These are phyloP conservation scores for Nyctanthes arbortristis DNA, from an alignment of 257 asterid genomes.

Conservation along the genomic window DNA sequence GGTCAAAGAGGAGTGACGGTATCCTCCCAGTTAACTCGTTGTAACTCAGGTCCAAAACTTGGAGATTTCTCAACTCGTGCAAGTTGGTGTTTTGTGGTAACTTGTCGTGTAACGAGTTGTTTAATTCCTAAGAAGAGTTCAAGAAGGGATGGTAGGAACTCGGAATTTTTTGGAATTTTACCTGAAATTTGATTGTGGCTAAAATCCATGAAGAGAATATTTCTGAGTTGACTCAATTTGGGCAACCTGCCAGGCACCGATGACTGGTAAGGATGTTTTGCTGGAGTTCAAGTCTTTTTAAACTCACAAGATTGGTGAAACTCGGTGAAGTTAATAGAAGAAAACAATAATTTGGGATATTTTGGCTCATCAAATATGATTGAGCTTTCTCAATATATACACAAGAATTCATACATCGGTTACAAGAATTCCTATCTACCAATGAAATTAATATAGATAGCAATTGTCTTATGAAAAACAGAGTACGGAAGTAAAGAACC, in stretches of 20 bases:
- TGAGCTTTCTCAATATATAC: too few relatives aligned
- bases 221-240: constrained; percentile 18
- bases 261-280: constrained; percentile 17
- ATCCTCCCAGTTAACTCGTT: constrained; percentile 17
- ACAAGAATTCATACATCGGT: too few relatives aligned
- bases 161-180: not conserved
- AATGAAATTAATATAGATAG: too few relatives aligned
- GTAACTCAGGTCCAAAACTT: constrained; percentile 29
- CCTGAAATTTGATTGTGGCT: constrained; percentile 20
- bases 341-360: too few relatives aligned
- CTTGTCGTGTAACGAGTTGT: constrained; percentile 21
- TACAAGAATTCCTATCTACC: too few relatives aligned
- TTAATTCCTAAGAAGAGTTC: constrained; percentile 22
- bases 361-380: too few relatives aligned
- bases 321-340: too few relatives aligned
- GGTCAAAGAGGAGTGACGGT: constrained; percentile 21
- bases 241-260: constrained; percentile 25
- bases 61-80: constrained; percentile 7
- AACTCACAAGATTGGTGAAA: constrained; percentile 13
- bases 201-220: constrained; percentile 14
- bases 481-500: too few relatives aligned
- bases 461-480: too few relatives aligned
- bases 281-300: constrained; percentile 26
- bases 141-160: constrained; percentile 6
- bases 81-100: not conserved